Evolutionary conservation across 345 rosid species (phyloP), one percentile per base, ranked within the genome.

Genomic region (Angophora floribunda): DNA sequence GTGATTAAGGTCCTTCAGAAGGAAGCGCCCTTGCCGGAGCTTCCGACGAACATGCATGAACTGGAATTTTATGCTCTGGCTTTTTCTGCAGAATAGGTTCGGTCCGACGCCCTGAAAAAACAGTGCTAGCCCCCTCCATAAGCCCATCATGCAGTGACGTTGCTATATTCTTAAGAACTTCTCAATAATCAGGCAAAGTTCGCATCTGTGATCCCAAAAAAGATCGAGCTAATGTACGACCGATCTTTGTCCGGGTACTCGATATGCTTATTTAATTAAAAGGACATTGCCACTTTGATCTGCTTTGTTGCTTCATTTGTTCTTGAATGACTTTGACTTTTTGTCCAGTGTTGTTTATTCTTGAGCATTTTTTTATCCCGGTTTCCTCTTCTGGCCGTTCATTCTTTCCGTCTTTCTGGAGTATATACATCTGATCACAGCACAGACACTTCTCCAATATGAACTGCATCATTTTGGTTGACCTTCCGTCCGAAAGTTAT

Each of bases 11-110:
- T 88, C 52, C 92, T 90, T 44, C 30, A 59, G 47, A 10, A 8
- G 17, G 91, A 88, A 88, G 79, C 53, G 19, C 87, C 92, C 32
- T 65, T 88, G 86, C 91, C 91, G 13, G 86, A 87, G 78, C 90
- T 89, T 51, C 55, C 85, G 6, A 84, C 22, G 21, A 45, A 85
- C 49, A 85, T 67, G 51, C 87, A 84, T 85, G 89, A 88, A 7
- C 86, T 44, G 86, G 61, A 88, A 55, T 88, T 88, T 52, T 52
- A 14, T 8, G 45, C 26, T 28, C 5, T 50, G 17, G 70, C 70
- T 36, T 30, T 70, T 30, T 78, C 6, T 19, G 14, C 30, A 63
- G 75, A 6, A n/a, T 13, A 63, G 75, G 75, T 63, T 16, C 19
- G 44, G 79, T 32, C 32, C 79, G 45, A 67, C 0, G 19, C 22